Evolutionary conservation across 2,329 filamentous ascomycete species (phyloP), one percentile per base, ranked within the genome.

Genomic region (Neonectria ditissima): DNA sequence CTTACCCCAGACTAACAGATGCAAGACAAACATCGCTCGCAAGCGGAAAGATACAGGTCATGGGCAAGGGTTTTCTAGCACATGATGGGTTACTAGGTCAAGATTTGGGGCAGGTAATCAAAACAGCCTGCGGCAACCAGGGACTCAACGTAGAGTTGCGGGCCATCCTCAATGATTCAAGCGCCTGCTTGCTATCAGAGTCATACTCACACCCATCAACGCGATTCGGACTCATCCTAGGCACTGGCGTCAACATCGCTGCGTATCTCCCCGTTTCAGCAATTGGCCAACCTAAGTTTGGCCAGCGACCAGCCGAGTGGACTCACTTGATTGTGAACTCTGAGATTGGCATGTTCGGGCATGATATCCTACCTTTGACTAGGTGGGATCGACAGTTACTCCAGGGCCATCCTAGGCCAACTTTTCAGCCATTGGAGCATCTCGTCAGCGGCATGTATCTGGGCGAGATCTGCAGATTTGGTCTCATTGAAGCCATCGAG

Each of bases 21-120:
- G 26, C n/a, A 55, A 90, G 88, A 67, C 89, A 91, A 85, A 89
- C 87, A 13, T 89, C 88, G 3, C 78, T 89, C 30, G 83, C 84
- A 52, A 84, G 86, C 52, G 89, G 88, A 54, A 83, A 83, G 65
- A 78, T 91, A 24, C 83, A 84, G 69, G 80, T 80, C 32, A 91
- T 91, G 89, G 89, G 89, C 60, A 91, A 91, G 72, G 87, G 86
- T 7, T 90, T 91, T 70, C 77, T 84, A 37, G 88, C 89, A 22
- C 85, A 85, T 45, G 79, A 85, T 44, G 86, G 85, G 1, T 79
- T 90, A 4, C 65, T 87, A 10, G 88, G 87, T 44, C 81, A 88
- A 69, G 87, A 90, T 65, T 79, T 91, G 2, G 87, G 87, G 16
- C 81, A 85, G 55, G 81, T 90, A 53, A 84, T 91, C 68, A 80